A percentile compares a stretch with the other conserved stretches of the same genome.
phyloP scores from a whole-genome alignment of 2,329 filamentous ascomycete genomes.

The Rutstroemia sp. region DNA sequence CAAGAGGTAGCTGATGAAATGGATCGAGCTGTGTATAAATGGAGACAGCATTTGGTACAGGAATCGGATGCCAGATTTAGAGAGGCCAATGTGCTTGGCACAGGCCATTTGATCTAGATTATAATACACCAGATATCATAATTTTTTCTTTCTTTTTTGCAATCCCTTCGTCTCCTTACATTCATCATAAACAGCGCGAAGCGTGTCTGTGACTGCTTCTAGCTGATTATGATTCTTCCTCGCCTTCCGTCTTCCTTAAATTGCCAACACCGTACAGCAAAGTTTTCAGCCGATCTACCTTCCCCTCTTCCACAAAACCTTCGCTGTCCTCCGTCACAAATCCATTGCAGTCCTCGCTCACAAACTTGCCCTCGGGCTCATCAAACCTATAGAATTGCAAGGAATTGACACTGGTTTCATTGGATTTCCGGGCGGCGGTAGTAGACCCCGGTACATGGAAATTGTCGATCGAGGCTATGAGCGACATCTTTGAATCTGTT shows the following conservation, averaged over 20 bases:
- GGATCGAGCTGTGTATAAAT: constrained; percentile 13
- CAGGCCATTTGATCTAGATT: no score
- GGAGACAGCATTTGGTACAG: constrained; percentile 9
- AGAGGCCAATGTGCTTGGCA: not conserved
- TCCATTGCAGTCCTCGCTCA: not conserved
- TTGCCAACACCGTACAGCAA: constrained; percentile 31
- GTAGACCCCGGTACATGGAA: constrained; percentile 44
- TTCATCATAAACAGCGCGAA: not conserved
- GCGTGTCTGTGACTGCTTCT: not conserved
- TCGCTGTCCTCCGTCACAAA: not conserved
- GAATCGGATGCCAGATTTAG: not conserved
- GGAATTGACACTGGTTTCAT: constrained; percentile 1
- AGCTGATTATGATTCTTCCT: constrained; percentile 8
- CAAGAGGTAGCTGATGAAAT: constrained; percentile 19
- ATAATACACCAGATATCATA: not conserved
- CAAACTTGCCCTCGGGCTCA: not conserved
- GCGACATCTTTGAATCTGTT: constrained; percentile 27
- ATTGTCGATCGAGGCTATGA: constrained; percentile 46
- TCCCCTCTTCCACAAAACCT: constrained; percentile 22
- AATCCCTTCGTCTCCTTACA: not conserved
- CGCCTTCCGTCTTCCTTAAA: constrained; percentile 29
- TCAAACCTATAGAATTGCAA: constrained; percentile 13
- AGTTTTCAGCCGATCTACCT: constrained; percentile 31
- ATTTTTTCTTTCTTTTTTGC: not conserved
- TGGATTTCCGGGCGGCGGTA: constrained; percentile 27